Evolutionary conservation across 2,329 filamentous ascomycete genomes (phyloP).

Genomic region (Penicillium sp.): DNA sequence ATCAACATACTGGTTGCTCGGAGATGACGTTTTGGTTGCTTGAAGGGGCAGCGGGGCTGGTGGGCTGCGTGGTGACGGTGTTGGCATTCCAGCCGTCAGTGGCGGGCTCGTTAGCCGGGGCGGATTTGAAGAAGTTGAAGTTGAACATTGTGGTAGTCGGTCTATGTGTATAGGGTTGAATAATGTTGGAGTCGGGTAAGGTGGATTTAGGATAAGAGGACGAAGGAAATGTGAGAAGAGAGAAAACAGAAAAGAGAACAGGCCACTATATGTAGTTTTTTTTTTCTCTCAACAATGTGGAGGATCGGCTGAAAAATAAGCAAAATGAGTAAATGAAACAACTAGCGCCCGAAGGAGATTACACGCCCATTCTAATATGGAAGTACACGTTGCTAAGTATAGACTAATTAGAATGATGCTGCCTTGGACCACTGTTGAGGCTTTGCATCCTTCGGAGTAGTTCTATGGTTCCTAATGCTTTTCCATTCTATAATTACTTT

Average conservation of each 20-base stretch:
- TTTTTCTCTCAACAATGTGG: slow-evolving; percentile 7
- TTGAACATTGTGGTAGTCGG: slow-evolving; percentile 23
- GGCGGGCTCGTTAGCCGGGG: slow-evolving; percentile 23
- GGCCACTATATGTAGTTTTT: slow-evolving; percentile 7
- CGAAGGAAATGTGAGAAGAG: background rate
- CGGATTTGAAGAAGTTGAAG: slow-evolving; percentile 35
- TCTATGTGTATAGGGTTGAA: background rate
- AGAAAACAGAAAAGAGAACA: background rate
- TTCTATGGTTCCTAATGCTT: background rate
- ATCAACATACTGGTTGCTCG: slow-evolving; percentile 30
- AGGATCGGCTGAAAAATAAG: slow-evolving; percentile 16
- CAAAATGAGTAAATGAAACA: slow-evolving; percentile 1
- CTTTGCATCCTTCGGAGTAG: background rate
- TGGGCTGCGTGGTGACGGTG: slow-evolving; percentile 34
- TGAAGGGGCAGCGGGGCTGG: slow-evolving; percentile 29
- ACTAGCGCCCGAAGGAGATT: slow-evolving; percentile 6
- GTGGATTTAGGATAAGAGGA: background rate
- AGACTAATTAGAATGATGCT: slow-evolving; percentile 21
- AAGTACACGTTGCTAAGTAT: slow-evolving; percentile 14
- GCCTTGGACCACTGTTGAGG: slow-evolving; percentile 12
- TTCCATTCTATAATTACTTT: background rate
- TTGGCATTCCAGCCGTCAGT: slow-evolving; percentile 31
- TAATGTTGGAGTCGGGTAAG: background rate
- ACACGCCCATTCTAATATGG: background rate
- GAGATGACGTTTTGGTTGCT: slow-evolving; percentile 26